A percentile compares a stretch with the other conserved stretches of the same genome.
Evolutionary conservation across 1,284 basidiomycete species (phyloP).

Genomic region (Psilocybe mexicana): DNA sequence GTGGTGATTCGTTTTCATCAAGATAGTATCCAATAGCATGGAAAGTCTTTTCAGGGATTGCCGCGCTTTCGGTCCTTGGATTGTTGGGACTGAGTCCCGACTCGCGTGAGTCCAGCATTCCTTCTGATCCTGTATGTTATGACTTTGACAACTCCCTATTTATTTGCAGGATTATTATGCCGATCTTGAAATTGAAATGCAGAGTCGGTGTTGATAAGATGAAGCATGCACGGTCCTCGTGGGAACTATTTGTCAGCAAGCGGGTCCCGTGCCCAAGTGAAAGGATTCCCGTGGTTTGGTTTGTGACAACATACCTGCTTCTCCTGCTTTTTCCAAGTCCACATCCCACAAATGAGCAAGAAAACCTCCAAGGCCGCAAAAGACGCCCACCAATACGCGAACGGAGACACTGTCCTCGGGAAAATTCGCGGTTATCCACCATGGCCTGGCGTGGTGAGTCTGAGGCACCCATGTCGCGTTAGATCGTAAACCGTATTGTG

Average conservation of each 20-base stretch:
- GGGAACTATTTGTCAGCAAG: slow-evolving; percentile 7
- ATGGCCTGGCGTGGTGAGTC: slow-evolving; percentile 86
- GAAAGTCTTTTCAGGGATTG: too few relatives aligned
- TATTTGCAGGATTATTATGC: too few relatives aligned
- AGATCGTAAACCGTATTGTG: slow-evolving; percentile 3
- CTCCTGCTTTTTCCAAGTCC: slow-evolving; percentile 3
- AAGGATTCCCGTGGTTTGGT: slow-evolving; percentile 14
- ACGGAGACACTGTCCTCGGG: slow-evolving; percentile 83
- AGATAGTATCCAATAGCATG: too few relatives aligned
- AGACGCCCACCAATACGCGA: slow-evolving; percentile 38
- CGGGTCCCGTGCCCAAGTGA: slow-evolving; percentile 28
- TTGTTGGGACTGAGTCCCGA: too few relatives aligned
- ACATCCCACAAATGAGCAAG: slow-evolving; percentile 41
- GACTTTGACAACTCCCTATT: too few relatives aligned
- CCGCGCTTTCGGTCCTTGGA: too few relatives aligned
- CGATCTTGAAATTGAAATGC: too few relatives aligned
- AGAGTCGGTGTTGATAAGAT: neutral
- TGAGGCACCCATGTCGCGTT: slow-evolving; percentile 26
- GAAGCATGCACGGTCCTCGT: slow-evolving; percentile 5
- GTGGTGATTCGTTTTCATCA: too few relatives aligned
- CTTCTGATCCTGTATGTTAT: too few relatives aligned
- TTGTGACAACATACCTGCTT: slow-evolving; percentile 1
- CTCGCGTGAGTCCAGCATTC: too few relatives aligned
- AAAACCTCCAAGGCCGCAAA: slow-evolving; percentile 51
- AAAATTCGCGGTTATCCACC: slow-evolving; percentile 93